Base-by-base conservation (phyloP, 805 yeast genomes). In the Yamadazyma phyllophila region DNA sequence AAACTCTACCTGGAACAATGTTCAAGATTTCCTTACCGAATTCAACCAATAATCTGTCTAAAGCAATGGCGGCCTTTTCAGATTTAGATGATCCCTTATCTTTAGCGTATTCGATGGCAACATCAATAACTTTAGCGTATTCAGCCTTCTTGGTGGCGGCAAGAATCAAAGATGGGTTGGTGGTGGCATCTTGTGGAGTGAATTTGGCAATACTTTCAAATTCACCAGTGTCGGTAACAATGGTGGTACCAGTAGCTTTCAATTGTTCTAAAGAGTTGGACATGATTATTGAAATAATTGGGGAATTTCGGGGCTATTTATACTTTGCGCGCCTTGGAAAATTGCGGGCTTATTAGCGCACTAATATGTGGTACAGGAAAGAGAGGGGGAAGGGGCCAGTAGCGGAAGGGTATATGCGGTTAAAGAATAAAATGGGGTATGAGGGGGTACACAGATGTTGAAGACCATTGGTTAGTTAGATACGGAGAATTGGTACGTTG, bases 211-310 rank as follows among this genome's bases (percentile, higher is more conserved):
- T 94, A 54, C 94, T 85, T 71, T 89, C 97, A 68, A 94, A 94
- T 72, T 94, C 99, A 76, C 99, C 99, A 52, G 98, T 90, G 78
- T 94, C 99, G 56, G 99, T 88, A 65, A 94, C 99, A 64, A 94
- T 96, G 57, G 81, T 85, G 58, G 99, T 94, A 60, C 98, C 98
- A 47, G 97, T 69, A 54, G 95, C 90, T 72, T 92, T 94, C 66
- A 94, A 83, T 74, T 85, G 91, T 68, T 85, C 98, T 65, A 94
- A 78, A 46, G 97, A 86, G 46, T 60, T 58, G 26, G 70, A 58
- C 71, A 67, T 66, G 44, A 34, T 20, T 10, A 20, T 26, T 36
- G 12, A 36, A 29, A 26, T 13, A 32, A 40, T 31, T 26, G 34
- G 30, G 41, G 26, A 31, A 16, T 30, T 43, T 31, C 30, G 41